Conservation (phyloP, 2,329 filamentous ascomycete genomes). For the Aspergillus chevalieri region DNA sequence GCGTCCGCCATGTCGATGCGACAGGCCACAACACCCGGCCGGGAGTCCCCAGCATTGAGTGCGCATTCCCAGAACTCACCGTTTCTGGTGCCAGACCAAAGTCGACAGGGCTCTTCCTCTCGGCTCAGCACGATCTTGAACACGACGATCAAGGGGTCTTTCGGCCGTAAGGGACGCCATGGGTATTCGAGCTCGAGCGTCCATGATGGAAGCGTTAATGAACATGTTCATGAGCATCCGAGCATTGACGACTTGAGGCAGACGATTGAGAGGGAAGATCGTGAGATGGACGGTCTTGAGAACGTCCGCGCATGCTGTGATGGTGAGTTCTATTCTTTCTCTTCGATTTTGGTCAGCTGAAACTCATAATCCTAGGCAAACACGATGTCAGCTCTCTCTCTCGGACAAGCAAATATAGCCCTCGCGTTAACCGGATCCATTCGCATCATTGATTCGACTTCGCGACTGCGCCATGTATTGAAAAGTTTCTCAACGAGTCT, state of each 20-base stretch:
- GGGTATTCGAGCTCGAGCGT: conserved; percentile 29
- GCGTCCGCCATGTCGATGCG: conserved; percentile 34
- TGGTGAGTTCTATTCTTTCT: conserved; percentile 55
- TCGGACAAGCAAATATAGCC: conserved; percentile 37
- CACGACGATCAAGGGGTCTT: conserved; percentile 44
- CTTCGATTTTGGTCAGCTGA: not conserved
- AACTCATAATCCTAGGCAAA: conserved; percentile 49
- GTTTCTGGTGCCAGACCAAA: conserved; percentile 29
- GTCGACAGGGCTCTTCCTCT: conserved; percentile 39
- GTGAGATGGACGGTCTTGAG: conserved; percentile 73
- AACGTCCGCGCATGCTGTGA: conserved; percentile 97
- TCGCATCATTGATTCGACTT: conserved; percentile 26
- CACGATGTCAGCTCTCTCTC: conserved; percentile 57
- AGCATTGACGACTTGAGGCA: conserved; percentile 67
- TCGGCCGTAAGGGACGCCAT: conserved; percentile 42
- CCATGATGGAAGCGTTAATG: conserved; percentile 34
- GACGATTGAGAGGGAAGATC: conserved; percentile 62
- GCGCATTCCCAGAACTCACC: conserved; percentile 28
- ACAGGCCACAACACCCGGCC: conserved; percentile 31
- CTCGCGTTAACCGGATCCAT: conserved; percentile 32
- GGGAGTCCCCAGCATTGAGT: conserved; percentile 30
- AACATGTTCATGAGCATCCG: conserved; percentile 3
- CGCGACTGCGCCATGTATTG: conserved; percentile 14
- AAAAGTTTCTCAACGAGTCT: conserved; percentile 15
- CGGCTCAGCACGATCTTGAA: conserved; percentile 45